Evolutionary conservation across 2,329 filamentous ascomycete genomes (phyloP).

Genomic region (Pyrenochaeta sp.): DNA sequence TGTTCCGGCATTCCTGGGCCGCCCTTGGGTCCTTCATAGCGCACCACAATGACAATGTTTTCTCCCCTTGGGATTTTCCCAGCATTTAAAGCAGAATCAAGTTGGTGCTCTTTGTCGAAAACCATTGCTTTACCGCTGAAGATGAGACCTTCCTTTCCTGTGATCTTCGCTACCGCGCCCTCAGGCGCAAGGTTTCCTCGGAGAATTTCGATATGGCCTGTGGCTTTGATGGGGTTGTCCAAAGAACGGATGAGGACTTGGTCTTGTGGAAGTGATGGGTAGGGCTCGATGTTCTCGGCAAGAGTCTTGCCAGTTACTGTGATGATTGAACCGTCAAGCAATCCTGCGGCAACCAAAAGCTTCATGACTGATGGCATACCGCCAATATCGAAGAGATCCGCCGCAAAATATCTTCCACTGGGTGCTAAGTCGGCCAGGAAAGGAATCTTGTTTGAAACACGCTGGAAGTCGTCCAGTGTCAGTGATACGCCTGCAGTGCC

Average conservation of each 20-base stretch:
- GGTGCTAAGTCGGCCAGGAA: conserved; percentile 88
- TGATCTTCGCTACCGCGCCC: conserved; percentile 94
- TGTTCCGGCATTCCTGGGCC: conserved; percentile 97
- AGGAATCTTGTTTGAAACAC: conserved; percentile 81
- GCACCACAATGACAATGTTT: conserved; percentile 87
- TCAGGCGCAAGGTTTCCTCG: conserved; percentile 86
- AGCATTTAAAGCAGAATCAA: conserved; percentile 75
- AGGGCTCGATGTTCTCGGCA: conserved; percentile 78
- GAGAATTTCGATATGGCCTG: conserved; percentile 88
- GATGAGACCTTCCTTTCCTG: conserved; percentile 85
- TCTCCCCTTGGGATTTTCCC: conserved; percentile 76
- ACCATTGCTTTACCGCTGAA: conserved; percentile 84
- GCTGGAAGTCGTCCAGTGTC: conserved; percentile 81
- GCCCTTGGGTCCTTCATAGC: conserved; percentile 92
- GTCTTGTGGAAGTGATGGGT: conserved; percentile 77
- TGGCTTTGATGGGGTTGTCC: conserved; percentile 82
- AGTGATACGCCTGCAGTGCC: conserved; percentile 80
- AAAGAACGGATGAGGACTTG: conserved; percentile 86
- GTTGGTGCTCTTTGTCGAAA: conserved; percentile 83
- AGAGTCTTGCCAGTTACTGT: conserved; percentile 88
- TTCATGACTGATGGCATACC: conserved; percentile 88
- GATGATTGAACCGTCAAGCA: conserved; percentile 78
- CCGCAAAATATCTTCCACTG: conserved; percentile 84
- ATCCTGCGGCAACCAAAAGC: conserved; percentile 75
- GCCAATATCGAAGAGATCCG: conserved; percentile 84